Base-by-base conservation (phyloP, 352 stramenopile genomes). In the Phytophthora capsici region DNA sequence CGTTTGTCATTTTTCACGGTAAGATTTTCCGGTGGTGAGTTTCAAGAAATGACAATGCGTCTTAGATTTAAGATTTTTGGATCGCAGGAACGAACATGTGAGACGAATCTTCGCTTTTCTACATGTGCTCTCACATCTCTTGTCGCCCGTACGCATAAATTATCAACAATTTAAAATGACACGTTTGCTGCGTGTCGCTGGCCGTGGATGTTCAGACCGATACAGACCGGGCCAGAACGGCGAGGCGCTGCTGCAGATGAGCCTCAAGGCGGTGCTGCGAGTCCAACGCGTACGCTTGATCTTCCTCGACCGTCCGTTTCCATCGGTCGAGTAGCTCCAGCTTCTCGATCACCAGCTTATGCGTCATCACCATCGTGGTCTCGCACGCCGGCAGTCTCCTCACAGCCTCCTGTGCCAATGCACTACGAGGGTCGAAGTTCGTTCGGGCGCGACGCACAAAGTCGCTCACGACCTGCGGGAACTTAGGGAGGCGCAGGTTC, bases 331-430 rank as follows among this genome's bases (percentile, higher is more conserved):
- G 63, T 28, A 88, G 34, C 34, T 94, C 84, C 25, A 93, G 71
- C 61, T 93, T 90, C 57, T 90, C 74, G 45, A 90, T 80, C 55
- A 81, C 86, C n/a, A 92, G 67, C 49, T 85, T 86, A 34, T 94
- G 86, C 47, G 78, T 88, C 50, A 88, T 77, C 52, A 93, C 73
- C 60, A 93, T 79, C 9, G 85, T 78, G 65, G 80, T 90, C 68
- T 94, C 86, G 54, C 77, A 82, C 4, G 67, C 69, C 30, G 82
- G 78, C n/a, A 94, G 74, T 56, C 80, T 78, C 36, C 86, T 83
- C 72, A 71, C 67, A 37, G 73, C 72, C 57, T 94, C 78, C 60
- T 82, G 67, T 28, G 78, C 70, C 53, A 89, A 54, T 19, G 79
- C 73, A 58, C 71, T 80, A 66, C 82, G 71, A 28, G 75, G 77